A percentile compares a stretch with the other conserved stretches of the same genome.
phyloP scores from a whole-genome alignment of 1,284 basidiomycete genomes.

The Leccinum pachyderme region DNA sequence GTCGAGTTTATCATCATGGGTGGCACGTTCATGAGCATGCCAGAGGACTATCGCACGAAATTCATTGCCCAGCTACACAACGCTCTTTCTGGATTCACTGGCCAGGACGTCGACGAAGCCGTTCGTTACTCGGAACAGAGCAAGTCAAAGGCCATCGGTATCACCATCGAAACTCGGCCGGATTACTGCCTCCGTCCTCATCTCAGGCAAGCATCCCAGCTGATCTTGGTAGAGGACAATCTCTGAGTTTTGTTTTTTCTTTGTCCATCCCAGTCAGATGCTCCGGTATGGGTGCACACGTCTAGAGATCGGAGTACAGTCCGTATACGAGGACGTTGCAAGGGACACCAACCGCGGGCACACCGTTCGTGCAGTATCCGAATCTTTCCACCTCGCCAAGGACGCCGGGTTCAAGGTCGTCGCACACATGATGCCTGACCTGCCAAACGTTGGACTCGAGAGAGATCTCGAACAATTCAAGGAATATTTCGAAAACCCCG shows the following conservation, averaged over 20 bases:
- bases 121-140: conserved; percentile 95
- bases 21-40: conserved; percentile 99
- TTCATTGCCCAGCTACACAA: conserved; percentile 98
- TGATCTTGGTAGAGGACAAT: background rate
- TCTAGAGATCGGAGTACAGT: conserved; percentile 98
- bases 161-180: conserved; percentile 98
- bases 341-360: conserved; percentile 98
- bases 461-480: conserved; percentile 99
- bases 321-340: conserved; percentile 98
- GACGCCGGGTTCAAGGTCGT: conserved; percentile 99
- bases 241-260: background rate
- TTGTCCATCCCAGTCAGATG: conserved; percentile 73
- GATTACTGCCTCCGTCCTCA: conserved; percentile 99
- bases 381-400: conserved; percentile 98
- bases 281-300: conserved; percentile 98
- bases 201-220: conserved; percentile 56
- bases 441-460: conserved; percentile 97
- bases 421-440: conserved; percentile 97
- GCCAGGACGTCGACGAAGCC: conserved; percentile 94
- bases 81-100: conserved; percentile 93
- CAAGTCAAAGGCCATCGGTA: conserved; percentile 98
- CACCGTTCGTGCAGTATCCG: conserved; percentile 95
- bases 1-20: conserved; percentile 99
- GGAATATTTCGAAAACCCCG: conserved; percentile 98
- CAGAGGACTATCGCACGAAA: conserved; percentile 90